These are phyloP conservation scores for Pythium brachiatum DNA, from an alignment of 352 stramenopile species.

Conservation along the genomic window DNA sequence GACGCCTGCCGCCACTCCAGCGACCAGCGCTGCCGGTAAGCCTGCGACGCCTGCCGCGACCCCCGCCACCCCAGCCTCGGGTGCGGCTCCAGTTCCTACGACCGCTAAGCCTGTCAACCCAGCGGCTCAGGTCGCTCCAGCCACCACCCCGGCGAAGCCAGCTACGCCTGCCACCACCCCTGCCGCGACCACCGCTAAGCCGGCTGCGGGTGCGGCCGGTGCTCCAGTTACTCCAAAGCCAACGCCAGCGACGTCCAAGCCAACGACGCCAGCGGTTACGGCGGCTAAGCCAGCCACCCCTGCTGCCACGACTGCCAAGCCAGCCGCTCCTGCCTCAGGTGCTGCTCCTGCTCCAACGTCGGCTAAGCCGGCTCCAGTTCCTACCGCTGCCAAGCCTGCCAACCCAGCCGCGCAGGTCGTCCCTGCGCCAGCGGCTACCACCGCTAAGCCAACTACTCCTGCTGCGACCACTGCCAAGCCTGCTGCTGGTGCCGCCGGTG, in stretches of 20 bases:
- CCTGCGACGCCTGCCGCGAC: not conserved
- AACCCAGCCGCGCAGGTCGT: not conserved
- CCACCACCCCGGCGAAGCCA: not conserved
- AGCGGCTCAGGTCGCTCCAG: not conserved
- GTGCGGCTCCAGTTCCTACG: not conserved
- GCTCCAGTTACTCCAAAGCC: not conserved
- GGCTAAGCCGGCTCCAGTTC: not conserved
- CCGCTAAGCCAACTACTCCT: not conserved
- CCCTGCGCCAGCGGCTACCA: not conserved
- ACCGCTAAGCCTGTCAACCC: not conserved
- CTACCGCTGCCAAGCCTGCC: not conserved
- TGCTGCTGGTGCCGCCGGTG: not conserved
- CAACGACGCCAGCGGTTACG: not conserved
- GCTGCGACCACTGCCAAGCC: not conserved
- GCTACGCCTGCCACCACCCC: not conserved
- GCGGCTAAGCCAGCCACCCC: not conserved
- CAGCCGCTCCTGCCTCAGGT: not conserved
- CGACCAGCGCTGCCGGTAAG: conserved; percentile 2
- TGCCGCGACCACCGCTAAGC: not conserved
- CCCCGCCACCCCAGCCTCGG: not conserved
- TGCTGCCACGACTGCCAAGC: not conserved
- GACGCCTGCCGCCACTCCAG: not conserved
- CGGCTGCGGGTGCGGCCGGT: not conserved
- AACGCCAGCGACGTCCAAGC: no score
- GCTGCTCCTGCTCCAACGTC: not conserved